Conservation (phyloP, 768 basidiomycete genomes). For the Suillus alpinus region DNA sequence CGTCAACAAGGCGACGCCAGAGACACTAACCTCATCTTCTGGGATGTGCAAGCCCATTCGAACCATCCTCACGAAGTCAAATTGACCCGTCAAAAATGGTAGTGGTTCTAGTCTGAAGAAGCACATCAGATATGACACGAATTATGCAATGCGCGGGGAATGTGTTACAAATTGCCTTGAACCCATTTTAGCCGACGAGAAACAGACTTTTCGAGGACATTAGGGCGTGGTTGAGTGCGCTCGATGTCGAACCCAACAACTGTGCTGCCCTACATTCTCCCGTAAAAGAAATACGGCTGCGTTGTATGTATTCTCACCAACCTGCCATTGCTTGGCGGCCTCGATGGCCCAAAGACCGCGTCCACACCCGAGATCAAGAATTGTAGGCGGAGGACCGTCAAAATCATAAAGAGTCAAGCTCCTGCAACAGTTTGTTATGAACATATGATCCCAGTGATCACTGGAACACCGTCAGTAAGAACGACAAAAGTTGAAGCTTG, state of each 20-base stretch:
- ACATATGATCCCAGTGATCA: conserved; percentile 72
- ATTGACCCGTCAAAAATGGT: conserved; percentile 54
- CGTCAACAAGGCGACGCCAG: conserved; percentile 3
- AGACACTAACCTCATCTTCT: conserved; percentile 58
- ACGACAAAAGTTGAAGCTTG: neutral
- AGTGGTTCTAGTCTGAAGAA: conserved; percentile 55
- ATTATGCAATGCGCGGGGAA: neutral
- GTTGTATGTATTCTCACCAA: conserved; percentile 25
- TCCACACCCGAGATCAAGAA: conserved; percentile 74
- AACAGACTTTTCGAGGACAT: conserved; percentile 37
- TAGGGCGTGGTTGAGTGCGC: conserved; percentile 49
- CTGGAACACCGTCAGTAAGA: conserved; percentile 31
- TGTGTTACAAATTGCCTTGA: conserved; percentile 61
- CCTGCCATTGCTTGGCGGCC: conserved; percentile 66
- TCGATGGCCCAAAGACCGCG: conserved; percentile 70
- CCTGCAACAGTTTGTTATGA: conserved; percentile 47
- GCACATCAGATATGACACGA: conserved; percentile 8
- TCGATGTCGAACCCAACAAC: conserved; percentile 61
- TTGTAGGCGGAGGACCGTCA: conserved; percentile 43
- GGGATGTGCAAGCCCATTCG: conserved; percentile 67
- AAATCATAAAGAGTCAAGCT: conserved; percentile 56
- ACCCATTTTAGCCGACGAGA: conserved; percentile 60
- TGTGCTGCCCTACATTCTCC: conserved; percentile 41
- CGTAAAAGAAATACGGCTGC: conserved; percentile 4
- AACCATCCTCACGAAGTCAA: conserved; percentile 66